phyloP scores from a whole-genome alignment of 2,329 filamentous ascomycete species.

The Arthroderma sp. region DNA sequence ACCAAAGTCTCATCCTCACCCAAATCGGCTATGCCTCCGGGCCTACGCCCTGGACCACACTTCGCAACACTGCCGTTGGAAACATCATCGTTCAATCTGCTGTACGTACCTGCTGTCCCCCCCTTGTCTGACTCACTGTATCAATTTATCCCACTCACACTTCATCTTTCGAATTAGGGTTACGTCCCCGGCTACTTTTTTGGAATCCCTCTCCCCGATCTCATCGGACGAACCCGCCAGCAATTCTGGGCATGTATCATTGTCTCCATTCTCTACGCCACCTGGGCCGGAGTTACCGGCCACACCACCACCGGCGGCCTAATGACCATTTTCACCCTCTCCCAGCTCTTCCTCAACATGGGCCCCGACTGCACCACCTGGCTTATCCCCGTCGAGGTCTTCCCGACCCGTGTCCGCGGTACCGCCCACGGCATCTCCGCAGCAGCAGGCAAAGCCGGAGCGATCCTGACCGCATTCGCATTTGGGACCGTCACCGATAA shows the following conservation, averaged over 20 bases:
- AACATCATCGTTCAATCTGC: neutral
- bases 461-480: constrained; percentile 27
- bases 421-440: constrained; percentile 47
- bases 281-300: neutral
- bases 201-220: neutral
- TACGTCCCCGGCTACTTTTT: neutral
- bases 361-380: constrained; percentile 1
- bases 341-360: constrained; percentile 1
- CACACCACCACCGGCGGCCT: neutral
- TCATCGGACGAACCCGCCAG: neutral
- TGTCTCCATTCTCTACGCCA: neutral
- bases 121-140: neutral
- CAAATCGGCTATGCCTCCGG: neutral
- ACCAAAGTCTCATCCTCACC: neutral
- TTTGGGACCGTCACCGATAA: neutral
- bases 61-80: neutral
- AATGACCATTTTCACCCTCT: neutral
- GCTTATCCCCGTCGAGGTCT: constrained; percentile 41
- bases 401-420: constrained; percentile 45
- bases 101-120: neutral
- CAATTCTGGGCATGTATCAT: neutral
- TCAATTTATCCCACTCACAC: neutral
- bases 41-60: neutral
- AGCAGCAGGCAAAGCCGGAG: constrained; percentile 43
- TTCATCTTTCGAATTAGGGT: neutral